Percentiles rank a stretch among this genome's conserved stretches.
These are phyloP conservation scores for Xylariaceae sp. DNA, from an alignment of 2,329 filamentous ascomycete genomes.

Conservation along the genomic window DNA sequence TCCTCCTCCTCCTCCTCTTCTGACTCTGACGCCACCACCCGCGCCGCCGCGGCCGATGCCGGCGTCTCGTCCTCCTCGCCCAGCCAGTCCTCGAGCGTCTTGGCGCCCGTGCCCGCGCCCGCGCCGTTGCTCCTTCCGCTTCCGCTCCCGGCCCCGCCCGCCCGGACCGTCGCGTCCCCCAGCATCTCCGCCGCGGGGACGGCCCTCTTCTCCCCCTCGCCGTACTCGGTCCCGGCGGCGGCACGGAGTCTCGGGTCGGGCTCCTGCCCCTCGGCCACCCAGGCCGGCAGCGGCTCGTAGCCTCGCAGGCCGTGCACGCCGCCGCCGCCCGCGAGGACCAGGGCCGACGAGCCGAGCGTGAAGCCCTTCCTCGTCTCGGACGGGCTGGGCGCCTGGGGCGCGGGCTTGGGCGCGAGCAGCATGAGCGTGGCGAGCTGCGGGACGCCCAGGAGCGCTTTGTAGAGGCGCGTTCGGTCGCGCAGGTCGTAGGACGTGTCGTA, in stretches of 20 bases:
- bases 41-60: slow-evolving; percentile 46
- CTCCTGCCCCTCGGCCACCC: slow-evolving; percentile 74
- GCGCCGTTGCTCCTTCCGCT: slow-evolving; percentile 42
- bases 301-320: slow-evolving; percentile 68
- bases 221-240: slow-evolving; percentile 28
- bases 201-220: slow-evolving; percentile 32
- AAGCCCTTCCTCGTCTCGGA: slow-evolving; percentile 75
- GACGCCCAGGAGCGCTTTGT: slow-evolving; percentile 72
- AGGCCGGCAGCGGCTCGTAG: slow-evolving; percentile 73
- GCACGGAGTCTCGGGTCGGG: slow-evolving; percentile 64
- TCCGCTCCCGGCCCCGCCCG: slow-evolving; percentile 31
- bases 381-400: slow-evolving; percentile 82
- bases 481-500: slow-evolving; percentile 96
- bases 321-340: slow-evolving; percentile 72
- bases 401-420: slow-evolving; percentile 87
- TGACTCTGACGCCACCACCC: slow-evolving; percentile 39
- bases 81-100: slow-evolving; percentile 90
- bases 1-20: slow-evolving; percentile 43
- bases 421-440: slow-evolving; percentile 86
- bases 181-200: slow-evolving; percentile 57
- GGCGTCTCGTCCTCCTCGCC: slow-evolving; percentile 59
- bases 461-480: slow-evolving; percentile 82
- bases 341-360: slow-evolving; percentile 73
- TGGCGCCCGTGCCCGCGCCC: slow-evolving; percentile 44
- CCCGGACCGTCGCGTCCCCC: no score